phyloP scores from a whole-genome alignment of 106 monocot genomes.

The Dendrobium chrysotoxum region DNA sequence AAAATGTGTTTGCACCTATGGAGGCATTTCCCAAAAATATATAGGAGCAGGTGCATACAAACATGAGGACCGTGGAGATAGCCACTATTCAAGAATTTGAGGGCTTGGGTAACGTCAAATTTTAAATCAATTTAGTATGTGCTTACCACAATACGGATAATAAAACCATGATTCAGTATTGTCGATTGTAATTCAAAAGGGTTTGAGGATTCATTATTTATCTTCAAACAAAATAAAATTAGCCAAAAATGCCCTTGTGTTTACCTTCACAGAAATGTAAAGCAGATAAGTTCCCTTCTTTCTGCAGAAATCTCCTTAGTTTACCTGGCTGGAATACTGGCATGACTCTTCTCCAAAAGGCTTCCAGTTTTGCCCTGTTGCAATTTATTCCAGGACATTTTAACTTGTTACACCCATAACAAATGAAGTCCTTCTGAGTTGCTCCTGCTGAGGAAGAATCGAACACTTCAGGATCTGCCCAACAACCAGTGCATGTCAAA shows the following conservation, averaged over 20 bases:
- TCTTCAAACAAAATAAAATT: neutral
- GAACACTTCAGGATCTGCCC: conserved; percentile 48
- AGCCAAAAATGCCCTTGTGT: neutral
- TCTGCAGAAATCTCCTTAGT: conserved; percentile 51
- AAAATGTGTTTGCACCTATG: neutral
- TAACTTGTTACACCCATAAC: conserved; percentile 28
- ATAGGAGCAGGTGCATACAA: no score
- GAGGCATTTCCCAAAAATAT: neutral
- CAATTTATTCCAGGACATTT: conserved; percentile 43
- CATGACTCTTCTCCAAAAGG: conserved; percentile 58
- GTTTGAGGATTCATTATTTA: neutral
- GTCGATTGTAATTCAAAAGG: neutral
- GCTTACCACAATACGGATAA: neutral
- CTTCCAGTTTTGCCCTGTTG: conserved; percentile 45
- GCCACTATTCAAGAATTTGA: neutral
- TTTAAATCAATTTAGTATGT: neutral
- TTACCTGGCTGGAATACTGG: conserved; percentile 45
- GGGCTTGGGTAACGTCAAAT: no score
- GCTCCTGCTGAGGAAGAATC: conserved; percentile 34
- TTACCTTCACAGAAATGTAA: conserved; percentile 68
- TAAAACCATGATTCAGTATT: neutral
- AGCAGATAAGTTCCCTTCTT: conserved; percentile 69
- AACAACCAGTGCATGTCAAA: neutral
- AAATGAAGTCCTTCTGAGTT: conserved; percentile 29
- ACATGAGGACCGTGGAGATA: neutral